Percentiles rank a stretch among this genome's conserved stretches.
Conservation (phyloP, 805 yeast species). For the Monosporozyma servazzii region DNA sequence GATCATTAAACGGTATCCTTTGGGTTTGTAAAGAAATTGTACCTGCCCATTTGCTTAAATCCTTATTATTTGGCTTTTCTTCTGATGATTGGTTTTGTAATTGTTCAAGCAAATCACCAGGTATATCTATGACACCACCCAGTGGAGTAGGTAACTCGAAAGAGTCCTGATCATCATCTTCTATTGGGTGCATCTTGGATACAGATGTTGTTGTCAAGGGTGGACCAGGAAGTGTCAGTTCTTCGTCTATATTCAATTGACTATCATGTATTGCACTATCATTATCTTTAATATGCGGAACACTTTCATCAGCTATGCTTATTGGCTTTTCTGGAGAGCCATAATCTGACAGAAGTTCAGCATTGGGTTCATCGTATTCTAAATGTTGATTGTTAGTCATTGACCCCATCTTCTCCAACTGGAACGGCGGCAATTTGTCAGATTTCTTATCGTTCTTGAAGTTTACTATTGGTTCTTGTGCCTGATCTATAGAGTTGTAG, state of each 20-base stretch:
- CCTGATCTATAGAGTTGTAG: not conserved
- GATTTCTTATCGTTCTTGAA: not conserved
- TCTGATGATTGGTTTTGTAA: not conserved
- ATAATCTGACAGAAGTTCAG: not conserved
- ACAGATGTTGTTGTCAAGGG: not conserved
- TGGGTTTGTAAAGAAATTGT: slow-evolving; percentile 28
- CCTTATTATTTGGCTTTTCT: not conserved
- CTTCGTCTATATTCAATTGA: not conserved
- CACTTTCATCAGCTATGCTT: not conserved
- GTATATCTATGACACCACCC: not conserved
- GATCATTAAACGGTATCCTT: slow-evolving; percentile 12
- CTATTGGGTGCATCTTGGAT: not conserved
- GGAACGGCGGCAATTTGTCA: not conserved
- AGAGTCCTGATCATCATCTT: not conserved
- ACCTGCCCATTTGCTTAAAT: slow-evolving; percentile 10
- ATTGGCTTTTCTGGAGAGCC: not conserved
- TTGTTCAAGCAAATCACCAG: not conserved
- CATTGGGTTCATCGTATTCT: not conserved
- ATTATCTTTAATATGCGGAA: not conserved
- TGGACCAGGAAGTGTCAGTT: not conserved
- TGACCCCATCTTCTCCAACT: not conserved
- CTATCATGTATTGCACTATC: not conserved
- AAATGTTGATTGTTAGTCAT: not conserved
- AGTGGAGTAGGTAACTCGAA: not conserved
- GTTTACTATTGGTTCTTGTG: not conserved